Evolutionary conservation across 1,284 basidiomycete genomes (phyloP), one percentile per base, ranked within the genome.

Genomic region (Trametes hirsuta): DNA sequence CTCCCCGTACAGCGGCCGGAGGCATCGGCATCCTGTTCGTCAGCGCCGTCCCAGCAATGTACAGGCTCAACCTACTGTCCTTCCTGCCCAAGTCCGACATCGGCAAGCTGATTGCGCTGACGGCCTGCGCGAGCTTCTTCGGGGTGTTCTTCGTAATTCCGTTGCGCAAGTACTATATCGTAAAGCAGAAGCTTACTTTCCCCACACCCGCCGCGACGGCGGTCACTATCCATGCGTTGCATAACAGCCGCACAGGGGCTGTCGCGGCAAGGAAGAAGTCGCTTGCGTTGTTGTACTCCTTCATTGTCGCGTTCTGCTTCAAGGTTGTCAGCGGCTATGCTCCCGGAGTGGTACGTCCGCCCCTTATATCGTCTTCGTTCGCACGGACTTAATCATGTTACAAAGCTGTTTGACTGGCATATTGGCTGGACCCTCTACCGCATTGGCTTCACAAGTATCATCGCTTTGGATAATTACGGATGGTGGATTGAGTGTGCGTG

Each of bases 141-240:
- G 86, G 86, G 42, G 79, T 86, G 15, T 85, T 87, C 74, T 88
- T 89, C 72, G 85, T 85, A 61, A 84, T 87, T 58, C 86, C 86
- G 0, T 74, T 87, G 39, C 79, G 85, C 62, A 83, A 82, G 67
- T 87, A 85, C 72, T 90, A 85, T 73, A 87, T 90, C 66, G 76
- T 89, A 53, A 81, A 84, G 70, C 84, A 87, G 70, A 87, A 87
- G 70, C 74, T 88, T 24, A 84, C 84, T 40, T 90, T 90, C 78
- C 88, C 86, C 2, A 86, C 86, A 2, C 84, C 84, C 15, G 84
- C 88, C 57, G 89, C 88, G 11, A 88, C 87, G 37, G 88, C 87
- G n/a, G 85, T 81, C 67, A 87, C 86, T 12, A 87, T 89, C 63
- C 83, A 82, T 22, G 83, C 85, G 6, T 75, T 88, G 34, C 88